phyloP scores from a whole-genome alignment of 345 rosid genomes.

The Populus nigra region DNA sequence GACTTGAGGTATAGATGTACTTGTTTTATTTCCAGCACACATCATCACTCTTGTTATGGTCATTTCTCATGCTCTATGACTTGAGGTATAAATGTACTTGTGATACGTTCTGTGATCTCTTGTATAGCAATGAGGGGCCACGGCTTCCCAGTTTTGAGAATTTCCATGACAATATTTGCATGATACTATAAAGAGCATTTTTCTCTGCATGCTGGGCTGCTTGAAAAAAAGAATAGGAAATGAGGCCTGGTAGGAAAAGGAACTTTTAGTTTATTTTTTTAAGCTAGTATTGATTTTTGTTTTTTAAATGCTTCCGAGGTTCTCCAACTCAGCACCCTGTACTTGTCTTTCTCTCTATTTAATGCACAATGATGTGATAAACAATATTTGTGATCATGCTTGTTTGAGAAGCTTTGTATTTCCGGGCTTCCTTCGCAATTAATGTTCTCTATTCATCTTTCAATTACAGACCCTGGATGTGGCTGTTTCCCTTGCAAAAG shows the following conservation, averaged over 20 bases:
- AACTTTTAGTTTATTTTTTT: not conserved
- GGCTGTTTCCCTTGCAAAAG: constrained; percentile 90
- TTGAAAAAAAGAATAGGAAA: not conserved
- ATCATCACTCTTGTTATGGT: not conserved
- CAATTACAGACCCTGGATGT: constrained; percentile 57
- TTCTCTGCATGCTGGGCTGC: not conserved
- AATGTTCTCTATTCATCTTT: not conserved
- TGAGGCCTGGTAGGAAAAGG: not conserved
- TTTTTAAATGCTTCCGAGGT: too few species aligned
- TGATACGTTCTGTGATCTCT: not conserved
- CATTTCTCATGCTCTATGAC: not conserved
- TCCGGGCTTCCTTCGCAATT: not conserved
- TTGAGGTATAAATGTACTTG: not conserved
- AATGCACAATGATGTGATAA: not conserved
- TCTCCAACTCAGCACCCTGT: not conserved
- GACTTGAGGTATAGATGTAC: not conserved
- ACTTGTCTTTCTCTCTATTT: not conserved
- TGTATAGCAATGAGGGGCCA: not conserved
- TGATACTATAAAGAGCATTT: not conserved
- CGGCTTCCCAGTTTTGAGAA: not conserved
- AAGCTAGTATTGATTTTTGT: not conserved
- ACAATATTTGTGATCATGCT: not conserved
- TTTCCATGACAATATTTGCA: not conserved
- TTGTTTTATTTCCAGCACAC: not conserved
- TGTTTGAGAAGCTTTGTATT: not conserved